Evolutionary conservation across 148 eudicot species (phyloP).

Genomic region (Pharnaceum exiguum): DNA sequence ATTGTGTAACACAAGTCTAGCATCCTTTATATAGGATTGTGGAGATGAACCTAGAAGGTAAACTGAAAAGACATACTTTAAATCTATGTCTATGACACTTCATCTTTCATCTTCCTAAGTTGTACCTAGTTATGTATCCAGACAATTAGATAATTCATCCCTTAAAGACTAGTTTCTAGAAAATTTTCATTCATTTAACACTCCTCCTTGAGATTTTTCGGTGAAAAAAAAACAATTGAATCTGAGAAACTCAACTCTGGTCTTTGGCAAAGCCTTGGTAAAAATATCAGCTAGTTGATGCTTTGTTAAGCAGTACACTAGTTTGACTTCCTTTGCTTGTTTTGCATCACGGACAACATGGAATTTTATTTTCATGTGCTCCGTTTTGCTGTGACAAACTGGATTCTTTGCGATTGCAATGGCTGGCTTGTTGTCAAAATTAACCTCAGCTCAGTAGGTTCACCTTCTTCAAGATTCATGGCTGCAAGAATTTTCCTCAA

Average conservation of each 20-base stretch:
- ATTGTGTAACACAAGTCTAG: too few relatives aligned
- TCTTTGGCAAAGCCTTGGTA: not conserved
- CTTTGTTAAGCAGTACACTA: not conserved
- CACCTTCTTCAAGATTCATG: not conserved
- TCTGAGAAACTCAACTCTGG: not conserved
- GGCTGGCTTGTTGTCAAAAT: not conserved
- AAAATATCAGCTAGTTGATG: not conserved
- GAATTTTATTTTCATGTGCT: not conserved
- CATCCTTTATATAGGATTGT: too few relatives aligned
- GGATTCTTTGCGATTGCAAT: constrained; percentile 5
- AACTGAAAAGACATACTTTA: too few relatives aligned
- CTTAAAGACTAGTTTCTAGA: too few relatives aligned
- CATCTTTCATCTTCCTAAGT: too few relatives aligned
- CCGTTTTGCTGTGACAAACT: not conserved
- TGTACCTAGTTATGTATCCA: too few relatives aligned
- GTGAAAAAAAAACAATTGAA: too few relatives aligned
- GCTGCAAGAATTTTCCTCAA: constrained; percentile 5
- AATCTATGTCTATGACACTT: too few relatives aligned
- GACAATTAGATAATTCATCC: too few relatives aligned
- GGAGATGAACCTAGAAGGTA: too few relatives aligned
- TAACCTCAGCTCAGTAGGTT: not conserved
- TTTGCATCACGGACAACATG: not conserved
- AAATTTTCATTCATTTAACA: not conserved
- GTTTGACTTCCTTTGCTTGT: not conserved
- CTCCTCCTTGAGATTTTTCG: too few relatives aligned